phyloP scores from a whole-genome alignment of 2,329 filamentous ascomycete genomes.

The Cordyceps militaris region DNA sequence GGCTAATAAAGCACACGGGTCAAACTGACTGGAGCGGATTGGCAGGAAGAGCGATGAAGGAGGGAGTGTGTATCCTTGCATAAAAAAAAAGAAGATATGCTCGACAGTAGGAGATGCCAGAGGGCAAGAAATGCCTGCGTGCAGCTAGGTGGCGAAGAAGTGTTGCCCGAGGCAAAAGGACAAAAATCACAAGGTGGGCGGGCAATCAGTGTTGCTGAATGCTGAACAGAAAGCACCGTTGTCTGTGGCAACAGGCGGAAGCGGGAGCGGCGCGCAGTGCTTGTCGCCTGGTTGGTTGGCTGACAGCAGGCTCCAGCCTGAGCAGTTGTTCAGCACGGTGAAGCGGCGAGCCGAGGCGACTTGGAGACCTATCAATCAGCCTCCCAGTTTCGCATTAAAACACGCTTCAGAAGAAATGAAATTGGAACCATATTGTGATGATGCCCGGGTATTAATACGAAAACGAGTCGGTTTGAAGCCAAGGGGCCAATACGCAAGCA shows the following conservation, averaged over 20 bases:
- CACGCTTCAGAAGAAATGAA: too few species aligned
- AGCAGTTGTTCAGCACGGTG: background rate
- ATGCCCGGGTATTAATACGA: too few species aligned
- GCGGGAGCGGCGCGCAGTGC: too few species aligned
- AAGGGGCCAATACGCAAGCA: too few species aligned
- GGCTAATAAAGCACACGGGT: constrained; percentile 10
- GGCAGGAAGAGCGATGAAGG: background rate
- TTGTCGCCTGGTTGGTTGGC: background rate
- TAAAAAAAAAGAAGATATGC: background rate
- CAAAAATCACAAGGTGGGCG: background rate
- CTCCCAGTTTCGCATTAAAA: too few species aligned
- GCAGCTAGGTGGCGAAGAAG: background rate
- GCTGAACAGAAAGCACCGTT: constrained; percentile 24
- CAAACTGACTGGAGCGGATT: background rate
- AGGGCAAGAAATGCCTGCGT: background rate
- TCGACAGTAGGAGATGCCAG: constrained; percentile 2
- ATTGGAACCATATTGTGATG: too few species aligned
- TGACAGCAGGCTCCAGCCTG: background rate
- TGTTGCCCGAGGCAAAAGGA: background rate
- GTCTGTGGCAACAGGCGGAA: constrained; percentile 33
- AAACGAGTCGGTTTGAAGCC: too few species aligned
- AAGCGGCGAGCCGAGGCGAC: too few species aligned
- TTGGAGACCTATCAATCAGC: too few species aligned
- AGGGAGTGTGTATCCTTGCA: background rate
- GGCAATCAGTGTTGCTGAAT: constrained; percentile 13